Percentiles rank a stretch among this genome's conserved stretches.
These are phyloP conservation scores for Fusarium anthophilum DNA, from an alignment of 2,329 filamentous ascomycete genomes.

Conservation along the genomic window DNA sequence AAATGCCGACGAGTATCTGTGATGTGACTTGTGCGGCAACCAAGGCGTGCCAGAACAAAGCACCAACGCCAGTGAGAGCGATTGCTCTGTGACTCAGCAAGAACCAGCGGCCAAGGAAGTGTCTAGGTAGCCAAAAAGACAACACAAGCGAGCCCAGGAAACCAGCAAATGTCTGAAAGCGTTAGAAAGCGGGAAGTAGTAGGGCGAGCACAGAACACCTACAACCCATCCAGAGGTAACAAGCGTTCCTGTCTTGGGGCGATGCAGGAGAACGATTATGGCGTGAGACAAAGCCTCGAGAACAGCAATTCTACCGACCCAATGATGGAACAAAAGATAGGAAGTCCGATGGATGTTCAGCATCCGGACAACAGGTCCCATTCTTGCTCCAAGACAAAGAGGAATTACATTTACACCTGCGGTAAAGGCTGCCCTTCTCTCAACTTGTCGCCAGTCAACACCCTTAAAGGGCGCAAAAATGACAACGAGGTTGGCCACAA, in stretches of 20 bases:
- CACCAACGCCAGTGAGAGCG: not conserved
- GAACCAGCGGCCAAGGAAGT: not conserved
- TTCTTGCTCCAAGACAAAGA: slow-evolving; percentile 6
- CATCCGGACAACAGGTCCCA: not conserved
- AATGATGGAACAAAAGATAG: slow-evolving; percentile 8
- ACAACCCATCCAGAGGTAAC: not conserved
- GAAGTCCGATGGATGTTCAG: slow-evolving; percentile 14
- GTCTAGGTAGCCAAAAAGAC: not conserved
- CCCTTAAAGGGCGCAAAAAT: not conserved
- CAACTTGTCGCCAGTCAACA: not conserved
- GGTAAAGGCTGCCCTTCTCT: not conserved
- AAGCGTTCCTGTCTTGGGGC: not conserved
- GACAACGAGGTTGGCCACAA: not conserved
- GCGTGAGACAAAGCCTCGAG: not conserved
- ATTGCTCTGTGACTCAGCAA: not conserved
- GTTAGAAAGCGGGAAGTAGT: not conserved
- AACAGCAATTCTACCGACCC: slow-evolving; percentile 4
- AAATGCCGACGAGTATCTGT: not conserved
- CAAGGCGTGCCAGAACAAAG: not conserved
- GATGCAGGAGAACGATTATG: not conserved
- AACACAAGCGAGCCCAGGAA: not conserved
- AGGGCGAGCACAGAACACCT: not conserved
- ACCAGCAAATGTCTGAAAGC: not conserved
- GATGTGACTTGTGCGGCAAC: not conserved
- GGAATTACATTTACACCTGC: not conserved